Percentiles rank a stretch among this genome's conserved stretches.
phyloP scores from a whole-genome alignment of 768 basidiomycete species.

The Kwoniella dendrophila region DNA sequence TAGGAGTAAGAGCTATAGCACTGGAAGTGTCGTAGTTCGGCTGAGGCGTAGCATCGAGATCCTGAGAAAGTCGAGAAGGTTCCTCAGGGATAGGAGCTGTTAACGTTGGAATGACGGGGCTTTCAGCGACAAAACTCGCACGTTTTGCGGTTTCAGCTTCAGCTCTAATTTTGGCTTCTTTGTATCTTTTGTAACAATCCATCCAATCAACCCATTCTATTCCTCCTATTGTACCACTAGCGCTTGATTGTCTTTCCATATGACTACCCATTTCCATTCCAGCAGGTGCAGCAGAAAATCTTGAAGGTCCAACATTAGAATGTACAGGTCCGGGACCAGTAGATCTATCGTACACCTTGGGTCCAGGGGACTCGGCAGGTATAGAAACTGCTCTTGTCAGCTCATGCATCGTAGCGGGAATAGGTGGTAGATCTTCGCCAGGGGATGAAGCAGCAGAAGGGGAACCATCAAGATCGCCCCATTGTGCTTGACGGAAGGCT shows the following conservation, averaged over 20 bases:
- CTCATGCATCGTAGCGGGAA: slow-evolving; percentile 26
- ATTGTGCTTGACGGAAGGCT: slow-evolving; percentile 30
- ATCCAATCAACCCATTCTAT: slow-evolving; percentile 60
- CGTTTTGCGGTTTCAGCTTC: slow-evolving; percentile 35
- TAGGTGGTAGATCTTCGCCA: slow-evolving; percentile 38
- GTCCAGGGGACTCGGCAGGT: slow-evolving; percentile 8
- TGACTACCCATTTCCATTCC: slow-evolving; percentile 25
- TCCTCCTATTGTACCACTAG: slow-evolving; percentile 44
- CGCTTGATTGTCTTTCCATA: slow-evolving; percentile 34
- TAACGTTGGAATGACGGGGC: background rate
- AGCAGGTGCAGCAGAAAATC: slow-evolving; percentile 20
- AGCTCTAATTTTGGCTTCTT: slow-evolving; percentile 57
- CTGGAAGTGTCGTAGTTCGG: slow-evolving; percentile 28
- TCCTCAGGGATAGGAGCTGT: slow-evolving; percentile 21
- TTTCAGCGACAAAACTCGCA: background rate
- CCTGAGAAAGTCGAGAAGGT: background rate
- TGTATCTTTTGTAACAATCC: slow-evolving; percentile 58
- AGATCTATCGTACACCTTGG: slow-evolving; percentile 9
- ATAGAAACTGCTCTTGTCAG: slow-evolving; percentile 19
- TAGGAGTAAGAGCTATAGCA: slow-evolving; percentile 39
- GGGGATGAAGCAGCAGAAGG: slow-evolving; percentile 32
- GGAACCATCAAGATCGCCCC: slow-evolving; percentile 21
- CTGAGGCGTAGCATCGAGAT: slow-evolving; percentile 18
- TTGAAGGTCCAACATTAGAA: slow-evolving; percentile 30
- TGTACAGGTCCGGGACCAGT: slow-evolving; percentile 10